A percentile compares a stretch with the other conserved stretches of the same genome.
Conservation (phyloP, 169 alveolate species). For the Plasmodium gonderi region DNA sequence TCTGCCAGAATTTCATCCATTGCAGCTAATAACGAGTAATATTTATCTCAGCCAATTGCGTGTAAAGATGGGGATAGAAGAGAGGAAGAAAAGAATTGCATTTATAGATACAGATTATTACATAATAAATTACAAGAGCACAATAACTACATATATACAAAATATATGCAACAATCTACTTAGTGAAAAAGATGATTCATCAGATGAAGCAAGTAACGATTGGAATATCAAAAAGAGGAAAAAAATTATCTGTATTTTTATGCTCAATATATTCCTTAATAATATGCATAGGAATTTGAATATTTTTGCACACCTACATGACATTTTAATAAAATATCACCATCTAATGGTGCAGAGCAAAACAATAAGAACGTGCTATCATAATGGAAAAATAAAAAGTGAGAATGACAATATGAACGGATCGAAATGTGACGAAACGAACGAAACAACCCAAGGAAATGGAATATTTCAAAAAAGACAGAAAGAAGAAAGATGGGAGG, state of each 20-base stretch:
- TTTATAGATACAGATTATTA: constrained; percentile 61
- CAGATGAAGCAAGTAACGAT: not conserved
- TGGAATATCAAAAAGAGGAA: not conserved
- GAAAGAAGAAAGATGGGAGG: not conserved
- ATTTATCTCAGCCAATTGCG: not conserved
- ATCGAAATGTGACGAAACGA: not conserved
- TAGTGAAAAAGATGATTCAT: not conserved
- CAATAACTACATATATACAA: constrained; percentile 64
- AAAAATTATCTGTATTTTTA: constrained; percentile 39
- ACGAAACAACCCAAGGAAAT: not conserved
- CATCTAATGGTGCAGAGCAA: not conserved
- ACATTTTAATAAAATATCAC: constrained; percentile 26
- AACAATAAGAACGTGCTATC: not conserved
- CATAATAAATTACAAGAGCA: constrained; percentile 52
- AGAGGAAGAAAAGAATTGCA: constrained; percentile 26
- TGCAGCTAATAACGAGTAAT: too few species aligned
- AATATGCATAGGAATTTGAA: constrained; percentile 54
- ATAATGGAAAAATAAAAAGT: not conserved
- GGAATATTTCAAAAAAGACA: not conserved
- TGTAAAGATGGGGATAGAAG: constrained; percentile 5
- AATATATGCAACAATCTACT: constrained; percentile 24
- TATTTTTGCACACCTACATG: constrained; percentile 16
- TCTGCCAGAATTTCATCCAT: too few species aligned
- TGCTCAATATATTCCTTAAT: constrained; percentile 31
- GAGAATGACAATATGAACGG: not conserved